Base-by-base conservation (phyloP, 2,329 filamentous ascomycete species). In the Aspergillus texensis region DNA sequence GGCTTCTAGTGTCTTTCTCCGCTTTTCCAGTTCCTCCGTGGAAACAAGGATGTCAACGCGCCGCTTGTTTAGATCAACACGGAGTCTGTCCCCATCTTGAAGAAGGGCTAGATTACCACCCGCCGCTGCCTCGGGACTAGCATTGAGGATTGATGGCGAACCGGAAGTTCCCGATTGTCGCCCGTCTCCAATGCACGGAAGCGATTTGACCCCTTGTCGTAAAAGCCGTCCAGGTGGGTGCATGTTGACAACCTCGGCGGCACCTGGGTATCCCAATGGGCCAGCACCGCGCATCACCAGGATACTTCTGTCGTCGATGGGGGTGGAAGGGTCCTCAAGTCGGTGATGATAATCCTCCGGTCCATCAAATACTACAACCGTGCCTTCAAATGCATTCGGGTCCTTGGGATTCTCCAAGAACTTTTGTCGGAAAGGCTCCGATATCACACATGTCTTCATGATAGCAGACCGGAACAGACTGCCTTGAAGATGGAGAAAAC, bases 131-230 rank as follows among this genome's bases (percentile, higher is more conserved):
- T 86, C 84, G 9, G 84, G 84, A 52, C 80, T 84, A 1, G 83
- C 84, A 64, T 86, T 85, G n/a, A 86, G 72, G 57, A 86, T 86
- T 0, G 82, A 85, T 1, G 84, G 84, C 3, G 81, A 84, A 0
- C 81, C 83, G 3, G 84, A 86, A 3, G 84, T 86, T 36, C 84
- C 84, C 9, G 82, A 85, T 68, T 86, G 84, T 54, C 84, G 75
- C 1, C 84, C 84, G 67, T 86, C 84, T 8, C 84, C 84, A 62
- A 86, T 83, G 62, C 82, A 85, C 9, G 81, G 80, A 55, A 86
- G 71, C 53, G 82, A 76, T 65, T 77, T 70, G 63, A 85, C 72
- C 57, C 84, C 81, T 68, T 82, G 70, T 64, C 78, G 78, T 50
- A 84, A 67, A 5, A 84, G 75, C 58, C 78, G 74, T 30, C 74